These are phyloP conservation scores for Akanthomyces dipterigenus DNA, from an alignment of 2,329 filamentous ascomycete species.

Conservation along the genomic window DNA sequence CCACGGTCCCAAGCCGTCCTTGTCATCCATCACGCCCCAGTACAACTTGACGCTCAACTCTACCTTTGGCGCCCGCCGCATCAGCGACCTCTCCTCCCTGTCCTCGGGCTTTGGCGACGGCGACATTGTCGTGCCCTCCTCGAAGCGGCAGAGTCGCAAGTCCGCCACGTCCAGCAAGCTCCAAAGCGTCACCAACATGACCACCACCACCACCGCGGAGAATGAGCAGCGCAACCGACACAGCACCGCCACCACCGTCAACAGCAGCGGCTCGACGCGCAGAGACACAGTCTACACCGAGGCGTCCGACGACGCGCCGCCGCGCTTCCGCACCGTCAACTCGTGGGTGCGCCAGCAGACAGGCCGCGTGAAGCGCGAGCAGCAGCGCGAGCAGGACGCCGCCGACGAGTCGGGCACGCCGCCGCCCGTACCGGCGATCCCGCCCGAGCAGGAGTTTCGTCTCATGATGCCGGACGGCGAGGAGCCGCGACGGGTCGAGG, in stretches of 20 bases:
- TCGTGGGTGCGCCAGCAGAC: conserved; percentile 63
- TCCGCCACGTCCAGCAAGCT: conserved; percentile 9
- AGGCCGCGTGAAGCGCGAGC: conserved; percentile 42
- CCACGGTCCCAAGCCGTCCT: conserved; percentile 5
- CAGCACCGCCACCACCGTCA: conserved; percentile 9
- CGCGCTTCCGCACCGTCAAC: conserved; percentile 50
- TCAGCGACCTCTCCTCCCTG: conserved; percentile 51
- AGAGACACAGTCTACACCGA: conserved; percentile 48
- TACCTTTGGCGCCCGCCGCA: conserved; percentile 32
- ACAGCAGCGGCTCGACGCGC: neutral
- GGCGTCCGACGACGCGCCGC: conserved; percentile 46
- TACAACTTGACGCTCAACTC: conserved; percentile 26
- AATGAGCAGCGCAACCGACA: conserved; percentile 5
- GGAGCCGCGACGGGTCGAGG: conserved; percentile 36
- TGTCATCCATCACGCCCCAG: conserved; percentile 5
- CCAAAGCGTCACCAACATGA: neutral
- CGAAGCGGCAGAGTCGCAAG: conserved; percentile 13
- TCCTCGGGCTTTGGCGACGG: conserved; percentile 60
- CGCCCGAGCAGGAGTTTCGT: conserved; percentile 39
- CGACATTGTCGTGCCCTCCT: conserved; percentile 44
- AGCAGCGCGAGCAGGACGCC: conserved; percentile 28
- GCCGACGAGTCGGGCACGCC: conserved; percentile 23
- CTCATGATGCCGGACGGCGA: conserved; percentile 47
- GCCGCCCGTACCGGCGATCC: conserved; percentile 35
- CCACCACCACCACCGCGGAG: too few species aligned